These are phyloP conservation scores for Boletus sp. DNA, from an alignment of 768 basidiomycete genomes.

Conservation along the genomic window DNA sequence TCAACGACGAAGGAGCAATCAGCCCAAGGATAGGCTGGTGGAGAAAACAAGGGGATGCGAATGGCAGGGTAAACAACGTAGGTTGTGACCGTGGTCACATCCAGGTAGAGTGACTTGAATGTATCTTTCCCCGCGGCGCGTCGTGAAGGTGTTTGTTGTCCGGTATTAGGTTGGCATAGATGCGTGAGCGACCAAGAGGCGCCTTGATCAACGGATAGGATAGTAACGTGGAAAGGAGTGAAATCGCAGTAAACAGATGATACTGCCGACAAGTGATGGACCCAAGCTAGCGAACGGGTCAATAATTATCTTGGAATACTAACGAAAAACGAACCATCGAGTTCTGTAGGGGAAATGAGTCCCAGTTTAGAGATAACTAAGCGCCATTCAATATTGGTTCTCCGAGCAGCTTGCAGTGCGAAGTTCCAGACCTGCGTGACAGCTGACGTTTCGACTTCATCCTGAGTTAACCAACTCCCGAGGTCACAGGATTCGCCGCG, in stretches of 20 bases:
- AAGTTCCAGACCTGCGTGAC: conserved; percentile 71
- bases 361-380: conserved; percentile 72
- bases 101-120: conserved; percentile 31
- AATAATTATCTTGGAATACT: background rate
- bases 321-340: conserved; percentile 52
- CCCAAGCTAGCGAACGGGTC: conserved; percentile 56
- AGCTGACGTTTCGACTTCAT: conserved; percentile 43
- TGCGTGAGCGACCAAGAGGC: conserved; percentile 57
- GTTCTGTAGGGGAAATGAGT: conserved; percentile 51
- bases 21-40: conserved; percentile 26
- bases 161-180: conserved; percentile 20
- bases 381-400: conserved; percentile 76
- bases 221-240: conserved; percentile 55
- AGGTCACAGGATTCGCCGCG: conserved; percentile 72
- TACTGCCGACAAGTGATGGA: conserved; percentile 43
- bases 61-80: conserved; percentile 47
- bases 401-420: conserved; percentile 54
- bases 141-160: conserved; percentile 26
- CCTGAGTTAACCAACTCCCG: conserved; percentile 62
- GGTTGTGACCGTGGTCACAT: conserved; percentile 39
- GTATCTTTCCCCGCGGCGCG: conserved; percentile 31
- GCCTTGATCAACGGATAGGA: conserved; percentile 58
- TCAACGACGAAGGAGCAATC: conserved; percentile 35
- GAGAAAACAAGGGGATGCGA: conserved; percentile 42
- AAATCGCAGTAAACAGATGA: conserved; percentile 38